Evolutionary conservation across 2,329 filamentous ascomycete species (phyloP).

Genomic region (Diaporthe helianthi): DNA sequence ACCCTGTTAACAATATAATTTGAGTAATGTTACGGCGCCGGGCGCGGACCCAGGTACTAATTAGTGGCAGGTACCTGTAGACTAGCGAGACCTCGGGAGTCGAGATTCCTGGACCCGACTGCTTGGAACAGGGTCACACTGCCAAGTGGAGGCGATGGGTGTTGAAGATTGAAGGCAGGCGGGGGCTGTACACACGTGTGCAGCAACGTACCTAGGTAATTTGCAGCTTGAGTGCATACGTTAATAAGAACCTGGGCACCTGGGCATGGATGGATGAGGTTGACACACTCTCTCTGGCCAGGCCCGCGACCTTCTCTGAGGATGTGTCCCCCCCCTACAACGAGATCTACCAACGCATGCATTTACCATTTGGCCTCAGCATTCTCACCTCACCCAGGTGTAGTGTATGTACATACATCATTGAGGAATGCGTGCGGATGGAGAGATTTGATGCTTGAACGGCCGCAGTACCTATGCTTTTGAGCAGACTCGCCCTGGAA

Average conservation of each 20-base stretch:
- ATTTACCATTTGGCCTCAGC: not conserved
- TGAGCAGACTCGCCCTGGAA: too few relatives aligned
- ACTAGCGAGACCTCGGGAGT: not conserved
- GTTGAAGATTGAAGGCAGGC: not conserved
- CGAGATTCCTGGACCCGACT: not conserved
- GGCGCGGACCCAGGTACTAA: not conserved
- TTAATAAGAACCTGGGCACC: too few relatives aligned
- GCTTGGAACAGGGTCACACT: not conserved
- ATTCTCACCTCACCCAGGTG: not conserved
- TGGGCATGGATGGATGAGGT: not conserved
- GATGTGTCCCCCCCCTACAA: too few relatives aligned
- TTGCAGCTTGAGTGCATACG: too few relatives aligned
- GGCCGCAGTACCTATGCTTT: not conserved
- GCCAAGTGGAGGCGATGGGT: not conserved
- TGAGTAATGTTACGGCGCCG: conserved; percentile 6
- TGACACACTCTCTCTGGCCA: not conserved
- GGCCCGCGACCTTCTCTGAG: not conserved
- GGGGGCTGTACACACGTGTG: not conserved
- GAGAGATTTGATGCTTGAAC: not conserved
- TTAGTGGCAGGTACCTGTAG: too few relatives aligned
- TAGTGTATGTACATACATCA: too few relatives aligned
- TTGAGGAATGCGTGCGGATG: not conserved
- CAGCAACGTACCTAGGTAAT: too few relatives aligned
- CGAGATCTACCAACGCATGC: not conserved
- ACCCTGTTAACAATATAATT: conserved; percentile 38